These are phyloP conservation scores for Lentinula guzmanii DNA, from an alignment of 768 basidiomycete genomes.

Conservation along the genomic window DNA sequence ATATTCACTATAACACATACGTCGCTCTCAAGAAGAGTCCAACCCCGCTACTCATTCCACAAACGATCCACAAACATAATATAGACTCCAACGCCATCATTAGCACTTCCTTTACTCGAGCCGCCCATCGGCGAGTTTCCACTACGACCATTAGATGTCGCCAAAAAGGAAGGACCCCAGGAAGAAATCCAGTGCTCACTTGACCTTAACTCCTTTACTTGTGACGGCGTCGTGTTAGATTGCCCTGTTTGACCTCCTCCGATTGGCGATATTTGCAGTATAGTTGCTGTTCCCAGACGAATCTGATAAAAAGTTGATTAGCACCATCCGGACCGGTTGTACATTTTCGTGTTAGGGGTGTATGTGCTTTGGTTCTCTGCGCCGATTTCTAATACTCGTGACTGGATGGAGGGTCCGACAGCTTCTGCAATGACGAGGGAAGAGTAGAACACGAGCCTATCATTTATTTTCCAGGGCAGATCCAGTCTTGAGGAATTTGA, in stretches of 20 bases:
- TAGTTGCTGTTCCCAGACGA: conserved; percentile 49
- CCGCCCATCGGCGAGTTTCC: conserved; percentile 14
- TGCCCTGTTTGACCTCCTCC: conserved; percentile 34
- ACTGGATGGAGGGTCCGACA: conserved; percentile 54
- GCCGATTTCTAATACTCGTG: conserved; percentile 61
- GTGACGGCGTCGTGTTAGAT: conserved; percentile 30
- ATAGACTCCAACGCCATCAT: neutral
- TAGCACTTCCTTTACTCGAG: conserved; percentile 14
- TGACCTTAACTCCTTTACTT: conserved; percentile 40
- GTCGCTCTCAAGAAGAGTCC: neutral
- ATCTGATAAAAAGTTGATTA: conserved; percentile 73
- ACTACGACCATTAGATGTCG: conserved; percentile 57
- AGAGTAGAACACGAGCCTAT: conserved; percentile 53
- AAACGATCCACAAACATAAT: neutral
- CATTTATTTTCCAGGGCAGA: neutral
- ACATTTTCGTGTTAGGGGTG: conserved; percentile 65
- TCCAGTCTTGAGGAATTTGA: too few relatives aligned
- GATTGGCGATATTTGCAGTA: conserved; percentile 42
- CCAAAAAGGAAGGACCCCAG: conserved; percentile 28
- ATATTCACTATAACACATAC: neutral
- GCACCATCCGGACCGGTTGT: conserved; percentile 48
- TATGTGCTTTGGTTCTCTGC: conserved; percentile 44
- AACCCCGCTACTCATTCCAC: neutral
- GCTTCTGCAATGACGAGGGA: conserved; percentile 65
- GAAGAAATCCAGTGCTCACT: conserved; percentile 28